Evolutionary conservation across 2,329 filamentous ascomycete species (phyloP), one percentile per base, ranked within the genome.

Genomic region (Corynespora cassiicola): DNA sequence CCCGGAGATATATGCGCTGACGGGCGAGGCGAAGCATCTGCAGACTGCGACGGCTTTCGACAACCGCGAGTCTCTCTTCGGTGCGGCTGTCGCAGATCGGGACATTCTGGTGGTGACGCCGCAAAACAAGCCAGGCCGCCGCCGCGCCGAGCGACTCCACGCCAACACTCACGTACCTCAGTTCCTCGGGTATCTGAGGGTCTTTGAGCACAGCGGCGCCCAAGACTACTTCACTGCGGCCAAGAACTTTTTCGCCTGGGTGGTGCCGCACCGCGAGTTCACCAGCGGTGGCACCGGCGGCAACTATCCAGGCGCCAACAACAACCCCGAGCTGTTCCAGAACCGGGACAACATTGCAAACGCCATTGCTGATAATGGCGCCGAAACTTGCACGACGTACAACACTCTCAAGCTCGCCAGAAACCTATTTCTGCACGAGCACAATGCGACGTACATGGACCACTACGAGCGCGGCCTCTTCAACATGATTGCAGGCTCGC

Each of bases 271-370:
- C 24, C 45, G 45, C 18, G 33, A 42, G 12, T 48, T 45, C 20
- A 41, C 41, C 19, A 39, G 39, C 35, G 45, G 42, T 6, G 45
- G 45, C 29, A 45, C 38, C 6, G 42, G 45, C 10, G 45, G 45
- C 4, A 40, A 42, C 29, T 45, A 30, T 31, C 42, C 45, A 17
- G 90, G 95, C 56, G 77, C 79, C 31, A 83, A 85, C 7, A 83
- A 86, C 75, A 46, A 81, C 73, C 50, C 76, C 49, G 39, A 77
- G 74, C 33, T 90, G 75, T 68, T 88, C 36, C 64, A 70, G 80
- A 81, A 91, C 84, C 72, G 80, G 70, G 91, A 87, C 72, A 96
- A 90, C 0, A 90, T 95, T n/a, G 90, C 90, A 42, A 88, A 85
- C 22, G 90, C 90, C 16, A 91, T 86, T 46, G 90, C 90, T 4